phyloP scores from a whole-genome alignment of 2,329 filamentous ascomycete genomes.

The Curvularia sp. region DNA sequence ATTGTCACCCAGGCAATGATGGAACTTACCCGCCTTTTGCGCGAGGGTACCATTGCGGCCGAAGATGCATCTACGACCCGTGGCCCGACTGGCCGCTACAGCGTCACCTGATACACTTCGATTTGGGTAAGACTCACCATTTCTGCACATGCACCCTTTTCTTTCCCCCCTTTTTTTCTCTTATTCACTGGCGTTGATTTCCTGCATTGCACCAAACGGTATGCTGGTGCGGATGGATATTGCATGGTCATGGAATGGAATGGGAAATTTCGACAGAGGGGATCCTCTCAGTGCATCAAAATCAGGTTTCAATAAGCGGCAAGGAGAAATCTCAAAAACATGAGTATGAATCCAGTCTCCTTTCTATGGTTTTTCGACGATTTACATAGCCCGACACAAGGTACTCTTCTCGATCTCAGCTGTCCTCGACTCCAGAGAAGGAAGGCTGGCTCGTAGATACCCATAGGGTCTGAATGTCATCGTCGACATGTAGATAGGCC shows the following conservation, averaged over 20 bases:
- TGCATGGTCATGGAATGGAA: conserved; percentile 5
- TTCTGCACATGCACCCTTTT: background rate
- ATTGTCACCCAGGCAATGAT: conserved; percentile 89
- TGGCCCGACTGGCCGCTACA: conserved; percentile 83
- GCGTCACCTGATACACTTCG: conserved; percentile 58
- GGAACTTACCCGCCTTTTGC: conserved; percentile 85
- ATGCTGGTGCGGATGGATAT: background rate
- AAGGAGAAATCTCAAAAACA: conserved; percentile 2
- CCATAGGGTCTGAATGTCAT: background rate
- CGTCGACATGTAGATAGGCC: background rate
- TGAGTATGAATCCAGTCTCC: conserved; percentile 10
- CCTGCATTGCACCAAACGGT: background rate
- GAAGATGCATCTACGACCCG: conserved; percentile 80
- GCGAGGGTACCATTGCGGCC: conserved; percentile 88
- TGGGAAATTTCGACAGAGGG: conserved; percentile 5
- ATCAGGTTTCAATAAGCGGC: background rate
- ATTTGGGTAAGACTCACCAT: background rate
- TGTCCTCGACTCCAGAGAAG: background rate
- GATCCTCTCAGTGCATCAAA: background rate
- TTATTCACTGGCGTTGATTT: background rate
- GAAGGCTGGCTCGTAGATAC: background rate
- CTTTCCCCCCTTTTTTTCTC: background rate
- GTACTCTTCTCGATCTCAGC: background rate
- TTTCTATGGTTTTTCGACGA: conserved; percentile 3
- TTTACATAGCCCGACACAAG: conserved; percentile 20